These are phyloP conservation scores for Zizania latifolia DNA, from an alignment of 176 grass and related monocot genomes.

Conservation along the genomic window DNA sequence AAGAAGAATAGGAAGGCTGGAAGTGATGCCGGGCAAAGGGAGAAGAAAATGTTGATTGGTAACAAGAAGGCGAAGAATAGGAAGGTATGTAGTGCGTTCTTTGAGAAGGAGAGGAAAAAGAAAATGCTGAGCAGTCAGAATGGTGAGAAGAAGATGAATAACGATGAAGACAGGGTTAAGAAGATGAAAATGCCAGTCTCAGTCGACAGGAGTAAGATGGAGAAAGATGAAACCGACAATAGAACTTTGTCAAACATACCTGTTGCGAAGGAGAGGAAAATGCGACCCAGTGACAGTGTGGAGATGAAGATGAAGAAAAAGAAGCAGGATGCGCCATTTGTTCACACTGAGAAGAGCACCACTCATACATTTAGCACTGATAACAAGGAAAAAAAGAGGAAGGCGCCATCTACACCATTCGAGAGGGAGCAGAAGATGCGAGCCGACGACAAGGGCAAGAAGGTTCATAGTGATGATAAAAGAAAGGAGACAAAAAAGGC, in stretches of 20 bases:
- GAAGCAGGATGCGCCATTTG: not conserved
- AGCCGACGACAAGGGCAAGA: not conserved
- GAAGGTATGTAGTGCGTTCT: not conserved
- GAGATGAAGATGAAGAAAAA: not conserved
- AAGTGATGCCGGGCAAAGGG: not conserved
- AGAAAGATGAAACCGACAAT: not conserved
- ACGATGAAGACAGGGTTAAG: not conserved
- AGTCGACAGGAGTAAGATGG: not conserved
- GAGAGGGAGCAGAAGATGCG: not conserved
- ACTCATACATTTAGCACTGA: not conserved
- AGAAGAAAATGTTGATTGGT: not conserved
- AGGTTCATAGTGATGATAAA: not conserved
- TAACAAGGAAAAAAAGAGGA: slow-evolving; percentile 16
- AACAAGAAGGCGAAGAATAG: not conserved
- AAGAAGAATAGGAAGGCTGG: not conserved
- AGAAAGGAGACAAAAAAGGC: not conserved
- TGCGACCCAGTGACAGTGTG: not conserved
- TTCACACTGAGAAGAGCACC: slow-evolving; percentile 12
- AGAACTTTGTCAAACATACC: not conserved
- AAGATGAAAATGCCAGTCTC: not conserved
- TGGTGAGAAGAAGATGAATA: not conserved
- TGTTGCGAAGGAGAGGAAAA: slow-evolving; percentile 22
- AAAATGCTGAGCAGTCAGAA: not conserved
- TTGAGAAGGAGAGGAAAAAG: slow-evolving; percentile 6
- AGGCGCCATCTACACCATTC: not conserved